Conservation (phyloP, 352 stramenopile species). For the Pythium aquatile region DNA sequence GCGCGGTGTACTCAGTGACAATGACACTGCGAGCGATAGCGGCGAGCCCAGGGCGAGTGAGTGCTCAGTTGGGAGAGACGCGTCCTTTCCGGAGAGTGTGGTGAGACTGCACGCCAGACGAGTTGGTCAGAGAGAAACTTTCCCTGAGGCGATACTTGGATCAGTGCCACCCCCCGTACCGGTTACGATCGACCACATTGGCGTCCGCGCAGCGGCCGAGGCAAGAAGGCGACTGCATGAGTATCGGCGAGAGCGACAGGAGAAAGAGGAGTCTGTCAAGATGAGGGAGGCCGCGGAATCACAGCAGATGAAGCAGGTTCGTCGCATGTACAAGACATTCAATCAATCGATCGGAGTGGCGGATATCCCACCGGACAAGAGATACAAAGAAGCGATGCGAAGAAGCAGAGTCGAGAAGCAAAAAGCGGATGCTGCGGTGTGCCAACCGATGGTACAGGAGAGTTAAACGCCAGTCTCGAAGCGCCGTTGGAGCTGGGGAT, state of each 20-base stretch:
- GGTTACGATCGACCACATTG: background rate
- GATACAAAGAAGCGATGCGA: conserved; percentile 29
- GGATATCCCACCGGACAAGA: conserved; percentile 33
- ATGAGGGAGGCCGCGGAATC: conserved; percentile 4
- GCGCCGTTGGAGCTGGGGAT: conserved; percentile 1
- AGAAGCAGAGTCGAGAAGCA: conserved; percentile 9
- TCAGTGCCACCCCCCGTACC: conserved; percentile 1
- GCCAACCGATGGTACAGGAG: conserved; percentile 25
- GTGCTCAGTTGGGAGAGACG: background rate
- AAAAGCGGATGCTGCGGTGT: conserved; percentile 3
- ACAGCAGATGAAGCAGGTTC: conserved; percentile 29
- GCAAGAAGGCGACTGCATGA: conserved; percentile 11
- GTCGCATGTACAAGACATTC: conserved; percentile 40
- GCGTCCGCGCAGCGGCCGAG: background rate
- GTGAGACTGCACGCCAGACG: conserved; percentile 13
- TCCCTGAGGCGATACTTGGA: no score
- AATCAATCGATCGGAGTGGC: conserved; percentile 40
- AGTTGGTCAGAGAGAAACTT: background rate
- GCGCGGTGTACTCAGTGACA: conserved; percentile 1
- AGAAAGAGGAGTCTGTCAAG: conserved; percentile 8
- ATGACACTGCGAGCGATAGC: conserved; percentile 4
- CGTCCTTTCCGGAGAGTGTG: background rate
- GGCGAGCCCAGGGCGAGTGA: background rate
- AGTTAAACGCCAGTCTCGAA: conserved; percentile 11
- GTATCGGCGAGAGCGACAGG: conserved; percentile 4